These are phyloP conservation scores for Alternaria atra DNA, from an alignment of 2,329 filamentous ascomycete species.

Conservation along the genomic window DNA sequence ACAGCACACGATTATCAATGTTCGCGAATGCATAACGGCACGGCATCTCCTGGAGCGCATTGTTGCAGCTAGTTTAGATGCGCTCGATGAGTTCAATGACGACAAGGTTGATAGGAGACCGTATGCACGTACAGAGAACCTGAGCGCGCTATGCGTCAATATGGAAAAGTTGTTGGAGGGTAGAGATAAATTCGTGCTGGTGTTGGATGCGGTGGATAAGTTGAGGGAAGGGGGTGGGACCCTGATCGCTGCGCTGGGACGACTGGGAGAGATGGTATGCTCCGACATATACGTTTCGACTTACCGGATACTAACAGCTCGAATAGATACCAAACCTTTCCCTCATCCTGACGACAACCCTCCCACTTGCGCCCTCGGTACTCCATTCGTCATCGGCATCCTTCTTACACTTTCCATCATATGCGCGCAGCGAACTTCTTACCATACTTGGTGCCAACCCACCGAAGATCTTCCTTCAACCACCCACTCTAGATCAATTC, in stretches of 20 bases:
- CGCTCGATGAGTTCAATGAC: conserved; percentile 53
- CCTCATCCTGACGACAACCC: conserved; percentile 78
- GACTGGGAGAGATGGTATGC: conserved; percentile 81
- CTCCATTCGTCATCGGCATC: conserved; percentile 76
- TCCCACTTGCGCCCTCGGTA: conserved; percentile 70
- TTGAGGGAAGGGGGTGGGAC: conserved; percentile 83
- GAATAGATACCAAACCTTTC: conserved; percentile 78
- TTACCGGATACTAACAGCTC: conserved; percentile 4
- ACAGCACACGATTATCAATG: conserved; percentile 70
- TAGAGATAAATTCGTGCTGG: conserved; percentile 74
- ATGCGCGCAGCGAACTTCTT: conserved; percentile 81
- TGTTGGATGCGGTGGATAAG: conserved; percentile 87
- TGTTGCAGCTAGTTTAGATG: conserved; percentile 61
- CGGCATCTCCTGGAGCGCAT: conserved; percentile 80
- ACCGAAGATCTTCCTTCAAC: conserved; percentile 57
- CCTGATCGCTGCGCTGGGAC: conserved; percentile 79
- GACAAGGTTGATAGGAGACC: conserved; percentile 51
- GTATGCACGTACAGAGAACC: conserved; percentile 76
- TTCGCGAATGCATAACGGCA: conserved; percentile 78
- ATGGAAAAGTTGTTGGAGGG: conserved; percentile 70
- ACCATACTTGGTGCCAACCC: conserved; percentile 70
- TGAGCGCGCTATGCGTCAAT: conserved; percentile 78
- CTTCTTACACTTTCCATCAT: conserved; percentile 84
- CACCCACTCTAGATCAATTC: conserved; percentile 52
- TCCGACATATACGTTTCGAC: neutral